Evolutionary conservation across 139 green algal species (phyloP), one percentile per base, ranked within the genome.

Genomic region (Chloropicon primus): DNA sequence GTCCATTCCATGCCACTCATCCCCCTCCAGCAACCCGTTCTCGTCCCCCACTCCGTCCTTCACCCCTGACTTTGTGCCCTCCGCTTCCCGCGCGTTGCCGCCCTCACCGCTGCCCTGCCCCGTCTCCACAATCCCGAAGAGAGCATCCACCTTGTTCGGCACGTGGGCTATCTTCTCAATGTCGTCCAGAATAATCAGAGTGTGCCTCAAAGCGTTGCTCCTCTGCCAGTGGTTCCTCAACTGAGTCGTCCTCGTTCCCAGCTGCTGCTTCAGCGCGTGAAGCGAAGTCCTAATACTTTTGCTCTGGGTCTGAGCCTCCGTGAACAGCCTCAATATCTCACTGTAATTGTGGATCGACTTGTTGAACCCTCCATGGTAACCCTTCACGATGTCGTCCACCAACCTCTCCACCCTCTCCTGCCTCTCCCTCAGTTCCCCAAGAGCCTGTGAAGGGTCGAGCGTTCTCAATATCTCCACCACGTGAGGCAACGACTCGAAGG

Each of bases 341-440:
- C 82, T 89, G 81, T 96, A 96, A 84, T 96, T 94, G 74, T 94
- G 91, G 71, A 96, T 91, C 10, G 89, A 86, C 53, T 86, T 89
- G 74, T 92, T 91, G 85, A 96, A 96, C 74, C 91, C 91, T n/a
- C 75, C 73, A 82, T 93, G 86, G 77, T 93, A 90, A 23, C 72
- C 80, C 25, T 91, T 83, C 17, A 93, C 91, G 72, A 93, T 83
- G 0, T 77, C 29, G 29, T 93, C 88, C 22, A 94, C 89, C 27
- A 93, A 76, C 21, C 73, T 80, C 17, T 89, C 84, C 21, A 93
- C 74, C 0, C 77, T 53, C 24, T 76, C 72, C n/a, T 87, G 76
- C 25, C 89, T 82, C 53, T 80, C 78, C 0, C 86, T 80, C 26
- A 95, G 83, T 85, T 92, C 85, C 1, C 83, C 80, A 0, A 91